phyloP scores from a whole-genome alignment of 192 early-diverging fungal species.

The Gigaspora rosea region DNA sequence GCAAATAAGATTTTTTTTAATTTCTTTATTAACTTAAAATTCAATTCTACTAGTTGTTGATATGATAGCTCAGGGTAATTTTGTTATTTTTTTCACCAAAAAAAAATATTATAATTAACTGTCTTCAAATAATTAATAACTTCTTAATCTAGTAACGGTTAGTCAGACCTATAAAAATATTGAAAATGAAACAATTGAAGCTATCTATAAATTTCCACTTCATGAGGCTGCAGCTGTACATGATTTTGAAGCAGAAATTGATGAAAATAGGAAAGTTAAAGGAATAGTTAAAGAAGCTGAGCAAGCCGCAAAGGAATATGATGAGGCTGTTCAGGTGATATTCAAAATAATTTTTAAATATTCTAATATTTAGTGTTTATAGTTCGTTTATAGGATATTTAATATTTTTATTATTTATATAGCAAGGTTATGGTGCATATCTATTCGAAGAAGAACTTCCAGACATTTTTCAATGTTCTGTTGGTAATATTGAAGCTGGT shows the following conservation, averaged over 20 bases:
- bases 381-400: neutral
- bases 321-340: neutral
- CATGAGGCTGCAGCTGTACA: slow-evolving; percentile 13
- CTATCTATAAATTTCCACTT: neutral
- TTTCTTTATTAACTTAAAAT: neutral
- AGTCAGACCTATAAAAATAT: slow-evolving; percentile 29
- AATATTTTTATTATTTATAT: neutral
- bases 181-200: neutral
- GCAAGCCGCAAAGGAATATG: too few species aligned
- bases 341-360: neutral
- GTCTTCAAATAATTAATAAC: neutral
- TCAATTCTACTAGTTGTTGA: slow-evolving; percentile 26
- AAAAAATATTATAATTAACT: neutral
- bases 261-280: neutral
- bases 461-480: slow-evolving; percentile 49
- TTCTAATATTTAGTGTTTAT: neutral
- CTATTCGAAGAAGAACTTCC: slow-evolving; percentile 21
- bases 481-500: slow-evolving; percentile 50
- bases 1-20: neutral
- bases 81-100: neutral
- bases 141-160: neutral
- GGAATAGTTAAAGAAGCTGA: too few species aligned
- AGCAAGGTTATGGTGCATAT: slow-evolving; percentile 12
- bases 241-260: slow-evolving; percentile 26
- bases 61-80: slow-evolving; percentile 30